Base-by-base conservation (phyloP, 1,139 yeast species). In the Candida gigantensis region DNA sequence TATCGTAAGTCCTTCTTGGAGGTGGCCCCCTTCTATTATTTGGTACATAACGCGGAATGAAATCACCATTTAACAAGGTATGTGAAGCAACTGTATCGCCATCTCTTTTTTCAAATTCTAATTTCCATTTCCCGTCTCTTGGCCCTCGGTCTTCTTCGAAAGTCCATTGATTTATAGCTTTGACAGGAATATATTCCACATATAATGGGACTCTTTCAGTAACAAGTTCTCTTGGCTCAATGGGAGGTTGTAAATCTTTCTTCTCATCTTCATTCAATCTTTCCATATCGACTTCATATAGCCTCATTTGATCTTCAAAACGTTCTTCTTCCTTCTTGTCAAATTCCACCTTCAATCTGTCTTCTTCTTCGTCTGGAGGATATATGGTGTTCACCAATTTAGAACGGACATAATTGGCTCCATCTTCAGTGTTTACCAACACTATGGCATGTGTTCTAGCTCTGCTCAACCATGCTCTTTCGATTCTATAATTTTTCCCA, bases 141-240 rank as follows among this genome's bases (percentile, higher is more conserved):
- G 77, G 75, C 7, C 72, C 73, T 30, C 51, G 52, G 38, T 65
- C 69, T 46, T 72, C 77, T 46, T 71, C 74, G 45, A 60, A 72
- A 10, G 71, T 68, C 76, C 77, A 71, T 36, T 60, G 62, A 40
- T 65, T 67, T 13, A 70, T 59, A 12, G 73, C 74, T 44, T 67
- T 65, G 9, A 68, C 75, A 0, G 76, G 76, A 25, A 72, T 64
- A 45, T 53, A 71, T 44, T 72, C 77, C 28, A 66, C 65, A 44
- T 53, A 70, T 26, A 70, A 45, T 8, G 60, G 58, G 26, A 50
- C 51, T 43, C 68, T 50, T 13, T 53, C 53, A 4, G 53, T 51
- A 4, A 40, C 30, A 25, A 43, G 54, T 21, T 53, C 45, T 21
- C 52, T 47, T 8, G 58, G 60, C 16, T 49, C 51, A 3, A 33